phyloP scores from a whole-genome alignment of 1,139 yeast genomes.

The Chernovozyma sophiae-reginae region DNA sequence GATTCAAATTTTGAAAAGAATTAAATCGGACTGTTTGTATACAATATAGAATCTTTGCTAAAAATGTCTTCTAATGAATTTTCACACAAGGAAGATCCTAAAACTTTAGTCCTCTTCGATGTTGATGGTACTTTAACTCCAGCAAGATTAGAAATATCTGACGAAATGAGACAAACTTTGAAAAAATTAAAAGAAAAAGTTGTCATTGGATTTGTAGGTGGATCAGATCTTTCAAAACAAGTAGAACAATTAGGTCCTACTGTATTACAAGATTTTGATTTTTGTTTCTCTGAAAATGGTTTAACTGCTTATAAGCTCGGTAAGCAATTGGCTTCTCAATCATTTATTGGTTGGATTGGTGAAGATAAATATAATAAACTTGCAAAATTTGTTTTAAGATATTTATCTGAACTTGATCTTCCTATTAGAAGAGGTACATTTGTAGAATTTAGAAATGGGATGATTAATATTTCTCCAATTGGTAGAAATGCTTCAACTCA shows the following conservation, averaged over 20 bases:
- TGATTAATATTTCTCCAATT: slow-evolving; percentile 96
- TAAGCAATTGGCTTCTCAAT: slow-evolving; percentile 81
- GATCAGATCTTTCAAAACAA: slow-evolving; percentile 92
- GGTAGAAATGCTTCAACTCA: slow-evolving; percentile 96
- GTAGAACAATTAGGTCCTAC: slow-evolving; percentile 88
- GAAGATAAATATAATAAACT: slow-evolving; percentile 89
- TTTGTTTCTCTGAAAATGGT: slow-evolving; percentile 96
- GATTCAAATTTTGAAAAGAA: no score
- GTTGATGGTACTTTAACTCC: slow-evolving; percentile 99
- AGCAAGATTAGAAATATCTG: slow-evolving; percentile 80
- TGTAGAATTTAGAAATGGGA: slow-evolving; percentile 97
- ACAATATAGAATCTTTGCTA: no score
- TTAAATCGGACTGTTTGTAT: no score
- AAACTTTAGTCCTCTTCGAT: slow-evolving; percentile 79
- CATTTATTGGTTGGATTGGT: slow-evolving; percentile 94
- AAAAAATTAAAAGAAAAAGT: slow-evolving; percentile 79
- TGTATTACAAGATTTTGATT: slow-evolving; percentile 80
- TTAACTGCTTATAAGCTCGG: slow-evolving; percentile 95
- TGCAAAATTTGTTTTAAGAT: slow-evolving; percentile 77
- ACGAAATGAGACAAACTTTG: slow-evolving; percentile 73
- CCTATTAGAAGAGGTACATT: slow-evolving; percentile 98
- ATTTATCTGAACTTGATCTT: slow-evolving; percentile 79
- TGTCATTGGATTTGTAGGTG: slow-evolving; percentile 97
- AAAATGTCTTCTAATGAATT: slow-evolving; percentile 43
- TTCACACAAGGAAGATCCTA: slow-evolving; percentile 50